Evolutionary conservation across 1,284 basidiomycete species (phyloP), one percentile per base, ranked within the genome.

Genomic region (Heterobasidion parviporum): DNA sequence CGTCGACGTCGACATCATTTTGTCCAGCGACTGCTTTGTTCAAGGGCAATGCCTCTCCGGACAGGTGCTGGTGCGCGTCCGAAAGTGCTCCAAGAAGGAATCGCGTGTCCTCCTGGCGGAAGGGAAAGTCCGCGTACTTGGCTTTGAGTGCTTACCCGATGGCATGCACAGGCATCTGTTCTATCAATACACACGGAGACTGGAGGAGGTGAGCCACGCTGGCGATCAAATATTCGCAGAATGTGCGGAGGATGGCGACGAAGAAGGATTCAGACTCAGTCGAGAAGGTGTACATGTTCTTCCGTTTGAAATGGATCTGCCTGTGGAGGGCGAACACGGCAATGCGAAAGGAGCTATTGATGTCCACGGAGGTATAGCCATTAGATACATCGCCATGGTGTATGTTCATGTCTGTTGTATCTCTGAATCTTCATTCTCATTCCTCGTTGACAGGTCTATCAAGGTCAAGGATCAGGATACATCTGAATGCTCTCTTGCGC

Each of bases 351-450:
- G 94, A 0, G 72, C 74, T 1, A 73, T 87, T 53, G 72, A 74
- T 53, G 65, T 81, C 48, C 80, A 81, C 6, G 74, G 77, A 8
- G 82, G 83, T 16, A 78, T 83, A 6, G 74, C 80, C n/a, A 79
- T 96, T 16, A 82, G 83, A 52, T 96, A 96, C 68, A 91, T 97
- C 55, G 85, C 85, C 2, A 89, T 96, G 70, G 83, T 81, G 83
- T 91, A 68, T 56, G 85, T 79, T 16, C n/a, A 41, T 36, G 36
- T 56, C 41, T 49, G 47, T 48, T 56, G 43, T 51, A 54, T 50
- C 55, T 56, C 6, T 58, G 41, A 16, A 35, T n/a, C 54, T 48
- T 51, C 18, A 58, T 47, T 36, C 47, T 47, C n/a, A 41, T 16
- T 16, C 14, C 33, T 50, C 35, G 59, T 44, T 51, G 55, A 59